phyloP scores from a whole-genome alignment of 768 basidiomycete species.

The Tephrocybe sp. region DNA sequence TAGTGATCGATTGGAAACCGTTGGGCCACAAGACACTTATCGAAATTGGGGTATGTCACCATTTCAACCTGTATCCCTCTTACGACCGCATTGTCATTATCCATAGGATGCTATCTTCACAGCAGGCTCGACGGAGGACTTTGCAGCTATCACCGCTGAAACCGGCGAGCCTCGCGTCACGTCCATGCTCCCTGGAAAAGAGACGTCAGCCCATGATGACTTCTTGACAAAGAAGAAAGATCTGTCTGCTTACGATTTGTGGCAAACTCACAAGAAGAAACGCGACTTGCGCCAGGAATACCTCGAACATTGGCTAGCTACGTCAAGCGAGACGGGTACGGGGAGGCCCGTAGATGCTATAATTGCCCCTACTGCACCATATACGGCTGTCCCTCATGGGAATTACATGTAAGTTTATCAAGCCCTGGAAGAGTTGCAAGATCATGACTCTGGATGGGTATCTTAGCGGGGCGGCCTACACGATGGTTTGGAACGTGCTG shows the following conservation, averaged over 20 bases:
- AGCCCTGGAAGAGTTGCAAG: not conserved
- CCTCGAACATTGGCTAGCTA: conserved; percentile 61
- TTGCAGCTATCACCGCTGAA: conserved; percentile 28
- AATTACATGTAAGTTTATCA: conserved; percentile 39
- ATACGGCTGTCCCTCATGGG: conserved; percentile 63
- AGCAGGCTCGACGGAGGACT: conserved; percentile 51
- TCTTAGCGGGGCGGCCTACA: conserved; percentile 48
- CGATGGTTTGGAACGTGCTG: conserved; percentile 63
- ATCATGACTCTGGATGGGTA: conserved; percentile 5
- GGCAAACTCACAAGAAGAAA: conserved; percentile 60
- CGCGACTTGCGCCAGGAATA: conserved; percentile 52
- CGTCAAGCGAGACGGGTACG: conserved; percentile 50
- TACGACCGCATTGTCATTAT: too few relatives aligned
- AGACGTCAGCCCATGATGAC: not conserved
- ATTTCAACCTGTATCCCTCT: too few relatives aligned
- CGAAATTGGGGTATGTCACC: conserved; percentile 34
- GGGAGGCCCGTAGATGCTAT: conserved; percentile 77
- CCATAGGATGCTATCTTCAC: conserved; percentile 32
- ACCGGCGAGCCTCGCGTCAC: conserved; percentile 55
- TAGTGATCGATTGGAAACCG: conserved; percentile 72
- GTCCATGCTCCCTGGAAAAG: conserved; percentile 39
- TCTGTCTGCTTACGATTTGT: conserved; percentile 52
- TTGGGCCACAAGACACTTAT: conserved; percentile 48
- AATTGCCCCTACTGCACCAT: conserved; percentile 61
- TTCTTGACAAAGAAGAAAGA: not conserved